Evolutionary conservation across 331 rosid species (phyloP).

Genomic region (Pyrus hybrid): DNA sequence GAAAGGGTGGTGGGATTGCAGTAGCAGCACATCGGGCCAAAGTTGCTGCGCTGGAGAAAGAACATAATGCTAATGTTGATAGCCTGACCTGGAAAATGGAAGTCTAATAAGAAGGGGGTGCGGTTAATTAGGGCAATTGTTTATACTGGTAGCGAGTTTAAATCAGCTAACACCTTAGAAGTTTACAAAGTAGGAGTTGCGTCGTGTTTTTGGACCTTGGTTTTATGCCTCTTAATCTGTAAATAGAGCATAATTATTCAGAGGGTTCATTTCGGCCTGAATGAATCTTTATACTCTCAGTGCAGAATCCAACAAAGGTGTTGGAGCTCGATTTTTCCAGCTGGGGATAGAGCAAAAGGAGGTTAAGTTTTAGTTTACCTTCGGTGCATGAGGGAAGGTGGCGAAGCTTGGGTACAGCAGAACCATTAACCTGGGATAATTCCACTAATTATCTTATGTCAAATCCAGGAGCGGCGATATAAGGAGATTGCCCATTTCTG

Average conservation of each 20-base stretch:
- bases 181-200: slow-evolving; percentile 44
- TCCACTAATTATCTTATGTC: slow-evolving; percentile 24
- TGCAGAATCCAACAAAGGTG: slow-evolving; percentile 84
- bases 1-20: slow-evolving; percentile 42
- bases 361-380: slow-evolving; percentile 68
- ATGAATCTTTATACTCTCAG: slow-evolving; percentile 73
- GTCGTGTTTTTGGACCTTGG: slow-evolving; percentile 47
- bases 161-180: slow-evolving; percentile 59
- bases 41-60: slow-evolving; percentile 77
- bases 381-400: slow-evolving; percentile 47
- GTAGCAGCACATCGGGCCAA: slow-evolving; percentile 54
- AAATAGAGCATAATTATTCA: slow-evolving; percentile 91
- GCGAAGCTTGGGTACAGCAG: slow-evolving; percentile 45
- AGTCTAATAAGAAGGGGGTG: slow-evolving; percentile 29
- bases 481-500: slow-evolving; percentile 38
- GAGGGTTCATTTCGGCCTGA: slow-evolving; percentile 44
- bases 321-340: slow-evolving; percentile 83
- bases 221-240: slow-evolving; percentile 74
- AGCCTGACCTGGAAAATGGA: slow-evolving; percentile 81
- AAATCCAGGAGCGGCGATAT: slow-evolving; percentile 43
- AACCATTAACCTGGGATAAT: slow-evolving; percentile 34
- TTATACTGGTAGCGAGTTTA: slow-evolving; percentile 62
- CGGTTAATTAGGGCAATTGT: slow-evolving; percentile 59
- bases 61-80: slow-evolving; percentile 40
- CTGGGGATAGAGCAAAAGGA: slow-evolving; percentile 81